Evolutionary conservation across 2,329 filamentous ascomycete genomes (phyloP).

Genomic region (Fusarium newnesense): DNA sequence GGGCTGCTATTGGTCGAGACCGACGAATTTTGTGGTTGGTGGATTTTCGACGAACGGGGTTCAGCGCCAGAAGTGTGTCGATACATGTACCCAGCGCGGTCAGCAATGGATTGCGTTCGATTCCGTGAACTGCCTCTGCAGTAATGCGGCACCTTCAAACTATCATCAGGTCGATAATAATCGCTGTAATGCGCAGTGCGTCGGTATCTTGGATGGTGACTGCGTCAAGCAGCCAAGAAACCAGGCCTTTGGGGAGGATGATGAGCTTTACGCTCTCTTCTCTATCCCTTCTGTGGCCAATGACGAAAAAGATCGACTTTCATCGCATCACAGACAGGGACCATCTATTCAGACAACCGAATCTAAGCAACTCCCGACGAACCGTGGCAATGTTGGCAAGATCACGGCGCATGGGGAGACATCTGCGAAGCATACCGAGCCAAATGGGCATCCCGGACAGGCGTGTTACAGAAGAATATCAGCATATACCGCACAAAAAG

Average conservation of each 20-base stretch:
- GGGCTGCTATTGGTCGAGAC: neutral
- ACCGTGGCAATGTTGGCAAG: neutral
- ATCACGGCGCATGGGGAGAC: neutral
- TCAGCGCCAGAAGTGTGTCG: neutral
- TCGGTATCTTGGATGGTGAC: neutral
- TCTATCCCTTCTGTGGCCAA: neutral
- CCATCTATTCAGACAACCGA: neutral
- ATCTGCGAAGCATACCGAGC: rapidly evolving
- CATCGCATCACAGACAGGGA: neutral
- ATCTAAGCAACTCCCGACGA: neutral
- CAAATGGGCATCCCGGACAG: rapidly evolving
- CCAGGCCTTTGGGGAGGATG: neutral
- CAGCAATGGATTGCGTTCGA: neutral
- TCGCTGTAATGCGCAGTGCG: neutral
- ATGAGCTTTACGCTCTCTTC: neutral
- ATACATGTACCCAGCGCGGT: neutral
- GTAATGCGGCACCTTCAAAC: neutral
- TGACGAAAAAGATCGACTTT: neutral
- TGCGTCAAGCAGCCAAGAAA: neutral
- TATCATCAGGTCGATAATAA: neutral
- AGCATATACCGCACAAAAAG: rapidly evolving
- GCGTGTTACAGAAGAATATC: neutral
- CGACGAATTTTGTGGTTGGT: neutral
- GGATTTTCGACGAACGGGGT: neutral
- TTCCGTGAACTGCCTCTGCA: neutral